These are phyloP conservation scores for Suaeda aralocaspica DNA, from an alignment of 148 eudicot genomes.

Conservation along the genomic window DNA sequence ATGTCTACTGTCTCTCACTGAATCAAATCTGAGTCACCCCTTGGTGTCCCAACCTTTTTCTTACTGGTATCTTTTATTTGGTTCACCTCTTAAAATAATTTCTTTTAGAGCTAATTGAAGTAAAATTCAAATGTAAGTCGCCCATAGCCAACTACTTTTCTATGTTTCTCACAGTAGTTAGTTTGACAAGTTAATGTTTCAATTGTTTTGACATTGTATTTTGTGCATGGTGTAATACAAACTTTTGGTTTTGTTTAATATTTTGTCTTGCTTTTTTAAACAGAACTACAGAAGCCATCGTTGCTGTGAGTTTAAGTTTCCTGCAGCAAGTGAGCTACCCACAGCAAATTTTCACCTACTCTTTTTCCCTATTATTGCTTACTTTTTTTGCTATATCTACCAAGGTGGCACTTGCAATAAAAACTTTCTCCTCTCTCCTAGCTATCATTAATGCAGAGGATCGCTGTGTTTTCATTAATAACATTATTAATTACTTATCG, in stretches of 20 bases:
- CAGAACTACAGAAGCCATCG: slow-evolving; percentile 21
- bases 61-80: background rate
- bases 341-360: slow-evolving; percentile 41
- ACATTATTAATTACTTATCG: background rate
- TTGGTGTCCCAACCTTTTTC: background rate
- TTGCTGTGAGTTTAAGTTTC: slow-evolving; percentile 35
- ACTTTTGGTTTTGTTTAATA: background rate
- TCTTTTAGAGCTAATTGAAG: background rate
- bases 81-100: background rate
- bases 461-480: background rate
- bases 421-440: slow-evolving; percentile 5
- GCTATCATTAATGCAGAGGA: background rate
- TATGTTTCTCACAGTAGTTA: background rate
- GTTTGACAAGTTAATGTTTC: slow-evolving; percentile 1
- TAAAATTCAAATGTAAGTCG: slow-evolving; percentile 1
- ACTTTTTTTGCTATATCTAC: slow-evolving; percentile 3
- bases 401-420: background rate
- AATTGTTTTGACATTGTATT: background rate
- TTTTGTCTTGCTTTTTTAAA: background rate
- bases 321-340: slow-evolving; percentile 42
- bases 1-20: too few relatives aligned
- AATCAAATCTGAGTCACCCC: background rate
- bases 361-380: slow-evolving; percentile 12
- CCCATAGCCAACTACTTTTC: slow-evolving; percentile 9
- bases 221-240: background rate